These are phyloP conservation scores for Phytophthora syringae DNA, from an alignment of 352 stramenopile genomes.

Conservation along the genomic window DNA sequence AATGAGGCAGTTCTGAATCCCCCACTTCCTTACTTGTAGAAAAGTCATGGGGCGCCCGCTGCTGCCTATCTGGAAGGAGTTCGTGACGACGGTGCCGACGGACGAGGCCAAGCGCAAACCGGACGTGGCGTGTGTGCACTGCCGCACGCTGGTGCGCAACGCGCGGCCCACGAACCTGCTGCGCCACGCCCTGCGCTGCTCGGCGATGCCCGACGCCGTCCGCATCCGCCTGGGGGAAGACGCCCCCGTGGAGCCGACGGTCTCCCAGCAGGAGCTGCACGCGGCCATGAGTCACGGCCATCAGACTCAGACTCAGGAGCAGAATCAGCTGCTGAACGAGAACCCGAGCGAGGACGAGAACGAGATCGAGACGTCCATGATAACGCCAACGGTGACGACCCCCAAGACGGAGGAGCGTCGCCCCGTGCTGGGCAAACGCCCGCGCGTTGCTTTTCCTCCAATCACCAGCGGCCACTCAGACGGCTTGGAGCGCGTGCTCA, in stretches of 20 bases:
- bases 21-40: too few relatives aligned
- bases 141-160: conserved; percentile 19
- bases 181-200: conserved; percentile 17
- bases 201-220: conserved; percentile 19
- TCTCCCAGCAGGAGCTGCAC: conserved; percentile 9
- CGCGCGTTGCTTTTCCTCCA: background rate
- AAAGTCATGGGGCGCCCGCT: conserved; percentile 31
- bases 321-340: too few relatives aligned
- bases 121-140: conserved; percentile 32
- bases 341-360: background rate
- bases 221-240: conserved; percentile 5
- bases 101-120: conserved; percentile 26
- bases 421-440: conserved; percentile 28
- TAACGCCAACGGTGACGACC: too few relatives aligned
- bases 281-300: too few relatives aligned
- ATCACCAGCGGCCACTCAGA: conserved; percentile 2
- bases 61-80: conserved; percentile 42
- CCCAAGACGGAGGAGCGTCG: too few relatives aligned
- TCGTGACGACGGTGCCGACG: conserved; percentile 35
- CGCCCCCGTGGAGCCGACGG: background rate
- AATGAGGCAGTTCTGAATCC: too few relatives aligned
- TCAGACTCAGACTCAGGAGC: too few relatives aligned
- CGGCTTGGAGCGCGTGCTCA: conserved; percentile 18
- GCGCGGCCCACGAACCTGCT: conserved; percentile 23
- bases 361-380: background rate